Percentiles rank a stretch among this genome's conserved stretches.
Evolutionary conservation across 2,329 filamentous ascomycete genomes (phyloP).

Genomic region (Aspergillus carbonarius): DNA sequence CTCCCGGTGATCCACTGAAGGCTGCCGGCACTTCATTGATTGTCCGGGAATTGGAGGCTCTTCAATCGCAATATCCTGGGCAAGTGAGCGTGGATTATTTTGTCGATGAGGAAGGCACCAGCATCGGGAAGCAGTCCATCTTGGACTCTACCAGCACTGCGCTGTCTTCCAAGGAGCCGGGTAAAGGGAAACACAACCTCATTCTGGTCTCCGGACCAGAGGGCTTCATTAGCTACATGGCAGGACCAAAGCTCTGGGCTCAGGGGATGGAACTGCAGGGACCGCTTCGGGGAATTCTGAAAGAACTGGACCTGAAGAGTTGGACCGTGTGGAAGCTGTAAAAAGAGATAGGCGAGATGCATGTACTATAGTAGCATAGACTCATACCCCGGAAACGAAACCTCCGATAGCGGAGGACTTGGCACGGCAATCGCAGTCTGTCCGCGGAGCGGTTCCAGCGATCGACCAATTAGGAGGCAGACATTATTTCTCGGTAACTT

Average conservation of each 20-base stretch:
- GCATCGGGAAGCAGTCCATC: conserved; percentile 60
- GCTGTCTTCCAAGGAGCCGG: conserved; percentile 23
- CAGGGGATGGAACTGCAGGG: conserved; percentile 74
- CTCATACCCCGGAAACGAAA: not conserved
- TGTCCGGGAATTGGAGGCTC: conserved; percentile 60
- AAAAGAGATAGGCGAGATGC: conserved; percentile 19
- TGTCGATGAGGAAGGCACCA: conserved; percentile 74
- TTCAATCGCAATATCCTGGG: conserved; percentile 59
- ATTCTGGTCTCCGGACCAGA: conserved; percentile 89
- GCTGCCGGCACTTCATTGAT: conserved; percentile 39
- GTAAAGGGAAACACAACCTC: conserved; percentile 43
- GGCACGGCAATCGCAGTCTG: no score
- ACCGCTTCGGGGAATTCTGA: conserved; percentile 66
- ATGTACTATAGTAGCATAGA: not conserved
- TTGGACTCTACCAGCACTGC: conserved; percentile 29
- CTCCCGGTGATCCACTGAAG: not conserved
- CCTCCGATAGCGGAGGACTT: conserved; percentile 18
- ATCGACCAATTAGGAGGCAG: no score
- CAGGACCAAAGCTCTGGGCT: conserved; percentile 75
- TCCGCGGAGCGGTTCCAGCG: not conserved
- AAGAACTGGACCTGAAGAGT: conserved; percentile 56
- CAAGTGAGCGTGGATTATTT: conserved; percentile 69
- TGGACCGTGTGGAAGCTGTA: conserved; percentile 62
- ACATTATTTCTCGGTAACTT: not conserved
- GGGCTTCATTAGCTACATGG: conserved; percentile 79